Evolutionary conservation across 148 eudicot species (phyloP), one percentile per base, ranked within the genome.

Genomic region (Salicornia ramosissima): DNA sequence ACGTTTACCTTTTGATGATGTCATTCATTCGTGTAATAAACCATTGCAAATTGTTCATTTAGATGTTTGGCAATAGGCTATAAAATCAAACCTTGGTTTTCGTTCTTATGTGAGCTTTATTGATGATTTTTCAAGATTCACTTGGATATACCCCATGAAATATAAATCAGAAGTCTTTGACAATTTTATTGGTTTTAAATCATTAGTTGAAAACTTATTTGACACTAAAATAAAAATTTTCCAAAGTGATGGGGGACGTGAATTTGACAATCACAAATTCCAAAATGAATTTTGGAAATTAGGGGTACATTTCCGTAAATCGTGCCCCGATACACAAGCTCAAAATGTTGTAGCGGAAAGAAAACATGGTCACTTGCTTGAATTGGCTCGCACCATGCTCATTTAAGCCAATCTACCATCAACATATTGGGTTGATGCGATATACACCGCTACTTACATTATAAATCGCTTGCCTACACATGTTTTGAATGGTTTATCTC

Each of bases 271-370:
- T 10, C 4, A 39, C 10, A 39, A 39, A 5, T 49, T 49, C 19
- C 16, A 16, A 2, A 2, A 16, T 49, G 22, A 49, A 4, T 49
- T 49, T 49, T 2, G 4, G 10, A 29, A 29, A 30, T 18, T 1
- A 14, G 64, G 45, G 9, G 40, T 60, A 5, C 21, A 34, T 60
- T 60, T 60, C 33, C 1, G 43, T 26, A 60, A 60, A 31, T 33
- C 40, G 25, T 0, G 21, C n/a, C n/a, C n/a, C n/a, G n/a, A n/a
- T n/a, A n/a, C n/a, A n/a, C n/a, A n/a, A n/a, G n/a, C n/a, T n/a
- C 55, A 67, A 67, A 67, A 67, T 33, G 40, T 25, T 28, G 70
- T 49, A 25, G 70, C 57, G 5, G 42, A 47, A 51, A 42, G 43
- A 10, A 67, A 67, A 13, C 57, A 67, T 18, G 54, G 50, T 6